Conservation (phyloP, 208 protist species). For the Crithidia thermophila region DNA sequence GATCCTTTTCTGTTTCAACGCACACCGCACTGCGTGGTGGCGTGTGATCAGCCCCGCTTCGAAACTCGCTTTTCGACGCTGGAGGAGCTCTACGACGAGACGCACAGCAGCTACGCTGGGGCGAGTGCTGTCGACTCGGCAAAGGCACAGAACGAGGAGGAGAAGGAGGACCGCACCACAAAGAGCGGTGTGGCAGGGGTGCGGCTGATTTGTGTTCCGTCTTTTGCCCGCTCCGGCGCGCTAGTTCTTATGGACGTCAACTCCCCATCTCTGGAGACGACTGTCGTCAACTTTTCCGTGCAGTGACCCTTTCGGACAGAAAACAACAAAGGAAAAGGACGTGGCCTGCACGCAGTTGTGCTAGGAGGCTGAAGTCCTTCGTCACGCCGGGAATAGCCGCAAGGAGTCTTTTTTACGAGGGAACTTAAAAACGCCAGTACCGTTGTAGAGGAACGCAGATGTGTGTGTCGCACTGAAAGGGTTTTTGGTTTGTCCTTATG, state of each 20-base stretch:
- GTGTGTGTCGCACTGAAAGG: too few species aligned
- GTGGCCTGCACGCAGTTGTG: too few species aligned
- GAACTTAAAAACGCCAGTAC: too few species aligned
- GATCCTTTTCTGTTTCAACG: constrained; percentile 89
- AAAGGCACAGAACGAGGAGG: constrained; percentile 21
- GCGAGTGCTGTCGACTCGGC: not conserved
- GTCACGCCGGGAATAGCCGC: too few species aligned
- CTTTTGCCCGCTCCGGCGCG: constrained; percentile 57
- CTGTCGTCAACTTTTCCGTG: constrained; percentile 36
- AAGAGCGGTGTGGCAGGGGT: constrained; percentile 30
- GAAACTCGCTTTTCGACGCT: constrained; percentile 69
- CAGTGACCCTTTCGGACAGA: not conserved
- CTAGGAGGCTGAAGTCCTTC: too few species aligned
- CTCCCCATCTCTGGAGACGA: constrained; percentile 67
- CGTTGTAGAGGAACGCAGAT: too few species aligned
- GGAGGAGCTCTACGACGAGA: constrained; percentile 32
- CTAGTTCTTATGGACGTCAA: constrained; percentile 84
- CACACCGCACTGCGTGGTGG: constrained; percentile 85
- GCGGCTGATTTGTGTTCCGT: constrained; percentile 81
- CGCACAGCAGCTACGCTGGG: constrained; percentile 16
- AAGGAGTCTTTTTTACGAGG: too few species aligned
- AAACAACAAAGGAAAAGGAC: not conserved
- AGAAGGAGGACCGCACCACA: too few species aligned
- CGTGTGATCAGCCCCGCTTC: constrained; percentile 84
- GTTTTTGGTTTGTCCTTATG: too few species aligned